Evolutionary conservation across 805 yeast species (phyloP).

Genomic region (Clavispora asparagi): DNA sequence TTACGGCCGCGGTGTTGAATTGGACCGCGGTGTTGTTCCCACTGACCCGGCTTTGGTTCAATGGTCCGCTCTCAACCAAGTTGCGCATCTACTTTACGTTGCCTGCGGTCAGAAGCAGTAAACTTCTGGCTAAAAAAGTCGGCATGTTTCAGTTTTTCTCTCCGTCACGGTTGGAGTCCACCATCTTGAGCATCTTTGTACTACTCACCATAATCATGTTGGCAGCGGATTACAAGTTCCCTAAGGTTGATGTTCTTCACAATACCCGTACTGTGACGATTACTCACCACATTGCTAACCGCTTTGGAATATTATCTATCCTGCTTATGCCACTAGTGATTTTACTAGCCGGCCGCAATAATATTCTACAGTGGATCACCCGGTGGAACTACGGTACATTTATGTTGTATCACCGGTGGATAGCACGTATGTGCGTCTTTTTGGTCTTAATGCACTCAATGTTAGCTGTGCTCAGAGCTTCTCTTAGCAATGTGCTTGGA

Average conservation of each 20-base stretch:
- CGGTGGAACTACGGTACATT: conserved; percentile 13
- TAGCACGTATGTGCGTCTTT: conserved; percentile 10
- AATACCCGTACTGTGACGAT: not conserved
- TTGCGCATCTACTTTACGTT: conserved; percentile 2
- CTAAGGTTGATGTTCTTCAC: not conserved
- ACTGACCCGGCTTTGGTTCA: not conserved
- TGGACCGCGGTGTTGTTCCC: conserved; percentile 4
- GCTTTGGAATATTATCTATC: conserved; percentile 10
- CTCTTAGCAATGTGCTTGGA: conserved; percentile 1
- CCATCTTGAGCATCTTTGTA: not conserved
- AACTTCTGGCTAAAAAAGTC: not conserved
- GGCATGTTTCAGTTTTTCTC: conserved; percentile 2
- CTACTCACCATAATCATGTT: not conserved
- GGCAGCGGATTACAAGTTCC: not conserved
- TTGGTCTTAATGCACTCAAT: conserved; percentile 10
- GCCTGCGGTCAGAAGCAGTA: conserved; percentile 13
- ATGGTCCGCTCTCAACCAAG: not conserved
- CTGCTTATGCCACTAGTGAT: conserved; percentile 11
- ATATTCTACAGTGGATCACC: conserved; percentile 14
- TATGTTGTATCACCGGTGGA: conserved; percentile 14
- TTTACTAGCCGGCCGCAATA: conserved; percentile 15
- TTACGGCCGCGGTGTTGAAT: conserved; percentile 1
- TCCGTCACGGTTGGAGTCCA: conserved; percentile 3
- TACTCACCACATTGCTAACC: conserved; percentile 7
- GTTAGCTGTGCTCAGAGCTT: conserved; percentile 2